phyloP scores from a whole-genome alignment of 495 filamentous ascomycete species.

The Aspergillus egyptiacus region DNA sequence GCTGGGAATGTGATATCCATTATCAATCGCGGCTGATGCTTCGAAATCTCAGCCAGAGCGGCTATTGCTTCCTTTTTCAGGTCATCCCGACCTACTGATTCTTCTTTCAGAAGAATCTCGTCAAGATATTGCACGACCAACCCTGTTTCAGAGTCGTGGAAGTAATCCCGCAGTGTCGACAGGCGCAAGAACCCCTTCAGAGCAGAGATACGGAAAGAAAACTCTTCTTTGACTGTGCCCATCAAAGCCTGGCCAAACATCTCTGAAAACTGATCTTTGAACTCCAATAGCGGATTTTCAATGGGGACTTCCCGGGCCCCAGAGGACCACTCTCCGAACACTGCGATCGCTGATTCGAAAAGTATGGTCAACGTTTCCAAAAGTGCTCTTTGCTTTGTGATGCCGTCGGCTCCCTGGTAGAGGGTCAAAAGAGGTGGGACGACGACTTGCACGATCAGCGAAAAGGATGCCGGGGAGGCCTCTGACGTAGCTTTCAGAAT shows the following conservation, averaged over 20 bases:
- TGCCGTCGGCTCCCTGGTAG: conserved; percentile 57
- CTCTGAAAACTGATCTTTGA: conserved; percentile 57
- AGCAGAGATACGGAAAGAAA: conserved; percentile 57
- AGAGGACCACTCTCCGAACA: conserved; percentile 54
- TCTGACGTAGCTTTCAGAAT: conserved; percentile 54
- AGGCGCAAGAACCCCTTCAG: conserved; percentile 55
- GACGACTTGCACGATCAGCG: conserved; percentile 48
- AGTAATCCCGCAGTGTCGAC: conserved; percentile 48
- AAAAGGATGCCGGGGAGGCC: conserved; percentile 50
- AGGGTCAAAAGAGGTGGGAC: conserved; percentile 56
- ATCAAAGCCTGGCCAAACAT: conserved; percentile 56
- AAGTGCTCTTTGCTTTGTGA: conserved; percentile 62
- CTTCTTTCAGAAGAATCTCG: conserved; percentile 57
- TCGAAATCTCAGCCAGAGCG: conserved; percentile 58
- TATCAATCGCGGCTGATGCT: conserved; percentile 59
- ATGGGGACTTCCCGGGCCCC: conserved; percentile 27
- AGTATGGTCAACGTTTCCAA: conserved; percentile 58
- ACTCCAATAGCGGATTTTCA: conserved; percentile 51
- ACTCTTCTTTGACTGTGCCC: conserved; percentile 56
- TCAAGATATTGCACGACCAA: conserved; percentile 60
- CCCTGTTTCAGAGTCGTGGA: conserved; percentile 59
- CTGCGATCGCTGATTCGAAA: conserved; percentile 48
- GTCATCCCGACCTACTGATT: conserved; percentile 50
- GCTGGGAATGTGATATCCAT: conserved; percentile 67
- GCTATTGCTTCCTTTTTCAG: conserved; percentile 59